Conservation (phyloP, 2,329 filamentous ascomycete genomes). For the Botryosphaeria agaves region DNA sequence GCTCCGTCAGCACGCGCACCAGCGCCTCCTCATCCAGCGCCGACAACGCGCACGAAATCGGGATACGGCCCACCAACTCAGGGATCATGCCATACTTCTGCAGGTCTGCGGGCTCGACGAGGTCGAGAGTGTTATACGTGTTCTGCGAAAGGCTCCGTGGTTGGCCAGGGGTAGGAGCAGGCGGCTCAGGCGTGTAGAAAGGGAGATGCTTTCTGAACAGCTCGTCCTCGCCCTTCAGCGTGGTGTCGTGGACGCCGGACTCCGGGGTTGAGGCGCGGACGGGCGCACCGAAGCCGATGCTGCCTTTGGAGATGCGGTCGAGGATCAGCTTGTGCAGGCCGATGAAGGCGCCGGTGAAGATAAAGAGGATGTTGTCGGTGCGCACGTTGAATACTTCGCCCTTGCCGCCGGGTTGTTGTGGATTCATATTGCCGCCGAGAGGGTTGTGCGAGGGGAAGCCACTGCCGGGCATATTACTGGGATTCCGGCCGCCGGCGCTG, state of each 20-base stretch:
- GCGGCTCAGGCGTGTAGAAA: constrained; percentile 25
- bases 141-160: too few relatives aligned
- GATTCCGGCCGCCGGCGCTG: constrained; percentile 3
- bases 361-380: constrained; percentile 93
- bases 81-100: constrained; percentile 85
- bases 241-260: constrained; percentile 37
- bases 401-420: constrained; percentile 23
- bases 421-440: constrained; percentile 14
- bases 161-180: constrained; percentile 10
- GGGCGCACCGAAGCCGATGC: constrained; percentile 82
- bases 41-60: constrained; percentile 73
- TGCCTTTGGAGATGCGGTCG: constrained; percentile 68
- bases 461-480: constrained; percentile 5
- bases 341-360: constrained; percentile 90
- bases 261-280: constrained; percentile 39
- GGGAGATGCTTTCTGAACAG: constrained; percentile 41
- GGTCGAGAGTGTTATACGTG: constrained; percentile 1
- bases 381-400: constrained; percentile 55
- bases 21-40: constrained; percentile 52
- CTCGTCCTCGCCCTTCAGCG: constrained; percentile 38
- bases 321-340: constrained; percentile 78
- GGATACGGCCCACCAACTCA: constrained; percentile 87
- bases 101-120: constrained; percentile 48
- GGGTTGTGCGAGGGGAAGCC: constrained; percentile 18
- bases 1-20: constrained; percentile 79